phyloP scores from a whole-genome alignment of 495 filamentous ascomycete species.

The Podospora pseudopauciseta region DNA sequence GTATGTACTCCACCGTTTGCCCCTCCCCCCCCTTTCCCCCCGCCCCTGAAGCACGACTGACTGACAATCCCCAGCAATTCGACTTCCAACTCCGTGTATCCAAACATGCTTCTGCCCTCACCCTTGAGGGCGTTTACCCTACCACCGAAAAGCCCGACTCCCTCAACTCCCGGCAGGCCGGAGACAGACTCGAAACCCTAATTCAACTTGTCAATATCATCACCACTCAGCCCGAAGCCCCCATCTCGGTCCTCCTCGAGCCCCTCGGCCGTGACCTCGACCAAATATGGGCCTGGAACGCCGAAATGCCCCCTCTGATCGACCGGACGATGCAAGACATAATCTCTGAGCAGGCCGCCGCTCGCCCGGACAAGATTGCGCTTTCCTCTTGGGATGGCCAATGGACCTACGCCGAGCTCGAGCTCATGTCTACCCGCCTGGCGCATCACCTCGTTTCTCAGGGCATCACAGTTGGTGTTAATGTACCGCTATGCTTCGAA shows the following conservation, averaged over 20 bases:
- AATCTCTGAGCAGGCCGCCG: conserved; percentile 31
- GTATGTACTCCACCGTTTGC: neutral
- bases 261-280: conserved; percentile 25
- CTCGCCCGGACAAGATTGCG: conserved; percentile 30
- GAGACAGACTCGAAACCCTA: conserved; percentile 14
- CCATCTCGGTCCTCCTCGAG: conserved; percentile 13
- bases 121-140: conserved; percentile 14
- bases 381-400: conserved; percentile 56
- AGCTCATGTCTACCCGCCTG: conserved; percentile 45
- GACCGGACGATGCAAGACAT: conserved; percentile 40
- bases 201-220: conserved; percentile 11
- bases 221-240: conserved; percentile 1
- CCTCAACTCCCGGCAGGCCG: conserved; percentile 9
- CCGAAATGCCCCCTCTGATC: conserved; percentile 36
- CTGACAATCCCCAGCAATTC: conserved; percentile 10
- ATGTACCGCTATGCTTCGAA: conserved; percentile 53
- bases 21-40: too few species aligned
- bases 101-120: conserved; percentile 8
- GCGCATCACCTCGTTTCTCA: conserved; percentile 39
- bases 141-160: conserved; percentile 6
- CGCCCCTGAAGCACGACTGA: neutral
- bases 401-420: conserved; percentile 55
- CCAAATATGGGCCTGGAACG: conserved; percentile 42
- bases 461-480: conserved; percentile 46
- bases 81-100: conserved; percentile 17